Base-by-base conservation (phyloP, 768 basidiomycete genomes). In the Mycena haematopus region DNA sequence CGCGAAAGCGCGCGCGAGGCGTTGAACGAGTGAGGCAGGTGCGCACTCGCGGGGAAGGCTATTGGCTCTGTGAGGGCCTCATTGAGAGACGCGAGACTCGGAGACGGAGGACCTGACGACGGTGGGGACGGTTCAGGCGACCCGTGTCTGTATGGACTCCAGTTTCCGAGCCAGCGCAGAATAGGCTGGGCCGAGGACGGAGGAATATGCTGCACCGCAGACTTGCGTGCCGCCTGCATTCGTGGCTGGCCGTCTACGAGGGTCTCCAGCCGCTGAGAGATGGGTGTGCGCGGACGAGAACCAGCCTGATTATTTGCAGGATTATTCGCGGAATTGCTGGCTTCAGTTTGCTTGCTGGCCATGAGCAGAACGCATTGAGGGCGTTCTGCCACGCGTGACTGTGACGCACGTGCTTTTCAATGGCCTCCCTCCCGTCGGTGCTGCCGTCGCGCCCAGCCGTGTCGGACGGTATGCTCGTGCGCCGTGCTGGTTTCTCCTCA, bases 51-150 rank as follows among this genome's bases (percentile, higher is more conserved):
- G 1, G 85, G 83, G 31, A 71, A 75, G 14, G 76, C 60, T 22
- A 79, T 65, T 15, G 82, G 80, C 67, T 85, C 80, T 19, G 74
- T 71, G 24, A 86, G 72, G 2, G 84, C 83, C 56, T 85, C 83
- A 21, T 76, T 76, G 19, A 84, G 77, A 6, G 76, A 76, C 6
- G 72, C 68, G 21, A 81, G 74, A 63, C 77, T 69, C 2, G 80
- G 77, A 0, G 82, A 79, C 8, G 79, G 77, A 1, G 80, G 77
- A 60, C 71, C 50, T 14, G 78, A 77, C 13, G 78, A 73, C 5
- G 72, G 68, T 3, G 77, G 73, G 44, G 77, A 76, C 13, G 75
- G 68, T 14, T 74, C 68, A 11, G 73, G 70, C 2, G 66, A 64
- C 1, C 70, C 33, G 7, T 67, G 57, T 27, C 54, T 54, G 56